Percentiles rank a stretch among this genome's conserved stretches.
These are phyloP conservation scores for Senecio squalidus DNA, from an alignment of 140 eudicot species.

Conservation along the genomic window DNA sequence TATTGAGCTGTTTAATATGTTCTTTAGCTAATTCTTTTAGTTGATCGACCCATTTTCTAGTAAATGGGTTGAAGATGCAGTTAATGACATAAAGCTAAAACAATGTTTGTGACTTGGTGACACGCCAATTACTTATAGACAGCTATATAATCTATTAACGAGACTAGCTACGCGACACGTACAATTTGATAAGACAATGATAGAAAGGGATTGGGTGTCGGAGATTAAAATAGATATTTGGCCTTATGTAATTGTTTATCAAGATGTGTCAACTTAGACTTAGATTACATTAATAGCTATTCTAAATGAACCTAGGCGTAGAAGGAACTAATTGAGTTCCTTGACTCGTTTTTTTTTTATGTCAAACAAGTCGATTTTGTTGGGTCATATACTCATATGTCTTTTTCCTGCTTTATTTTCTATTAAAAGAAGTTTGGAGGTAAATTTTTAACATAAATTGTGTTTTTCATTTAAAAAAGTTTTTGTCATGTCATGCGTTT, in stretches of 20 bases:
- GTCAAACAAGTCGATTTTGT: neutral
- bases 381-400: neutral
- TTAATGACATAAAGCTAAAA: neutral
- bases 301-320: conserved; percentile 7
- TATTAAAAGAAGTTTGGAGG: neutral
- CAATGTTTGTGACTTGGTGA: neutral
- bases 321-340: conserved; percentile 13
- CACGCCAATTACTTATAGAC: neutral
- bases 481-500: neutral
- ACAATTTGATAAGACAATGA: no score
- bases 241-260: neutral
- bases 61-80: neutral
- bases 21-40: no score
- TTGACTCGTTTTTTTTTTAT: neutral
- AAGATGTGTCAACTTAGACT: conserved; percentile 13
- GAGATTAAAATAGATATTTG: neutral
- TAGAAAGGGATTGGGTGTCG: neutral
- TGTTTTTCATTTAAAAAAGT: no score
- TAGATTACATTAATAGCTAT: neutral
- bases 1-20: neutral
- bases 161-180: no score
- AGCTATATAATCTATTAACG: no score
- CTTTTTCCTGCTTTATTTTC: neutral
- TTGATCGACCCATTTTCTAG: no score
- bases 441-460: no score